These are phyloP conservation scores for Sistotremastrum niveocremeum DNA, from an alignment of 768 basidiomycete genomes.

Conservation along the genomic window DNA sequence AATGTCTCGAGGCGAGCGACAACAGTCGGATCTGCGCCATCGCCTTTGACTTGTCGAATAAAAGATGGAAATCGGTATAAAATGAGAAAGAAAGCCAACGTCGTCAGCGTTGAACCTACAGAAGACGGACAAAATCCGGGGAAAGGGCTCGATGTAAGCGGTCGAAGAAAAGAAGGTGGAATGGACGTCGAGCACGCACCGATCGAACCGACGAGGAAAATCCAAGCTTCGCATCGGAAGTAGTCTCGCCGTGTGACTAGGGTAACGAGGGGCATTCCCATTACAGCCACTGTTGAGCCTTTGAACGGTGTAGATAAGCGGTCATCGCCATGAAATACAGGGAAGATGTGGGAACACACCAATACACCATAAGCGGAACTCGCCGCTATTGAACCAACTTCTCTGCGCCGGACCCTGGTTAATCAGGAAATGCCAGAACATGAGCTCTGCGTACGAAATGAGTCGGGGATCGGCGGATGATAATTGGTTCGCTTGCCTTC, in stretches of 20 bases:
- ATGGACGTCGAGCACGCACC: no score
- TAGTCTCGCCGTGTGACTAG: slow-evolving; percentile 40
- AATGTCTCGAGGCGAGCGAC: slow-evolving; percentile 64
- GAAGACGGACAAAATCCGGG: no score
- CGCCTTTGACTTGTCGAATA: slow-evolving; percentile 53
- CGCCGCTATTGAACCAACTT: slow-evolving; percentile 71
- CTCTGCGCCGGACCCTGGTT: slow-evolving; percentile 60
- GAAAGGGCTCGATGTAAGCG: no score
- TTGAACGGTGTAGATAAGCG: neutral
- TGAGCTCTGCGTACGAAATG: slow-evolving; percentile 36
- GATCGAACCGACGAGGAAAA: slow-evolving; percentile 54
- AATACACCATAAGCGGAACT: slow-evolving; percentile 59
- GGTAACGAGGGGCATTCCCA: slow-evolving; percentile 62
- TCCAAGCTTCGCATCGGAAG: slow-evolving; percentile 52
- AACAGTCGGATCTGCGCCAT: slow-evolving; percentile 62
- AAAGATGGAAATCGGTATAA: slow-evolving; percentile 59
- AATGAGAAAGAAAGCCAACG: slow-evolving; percentile 58
- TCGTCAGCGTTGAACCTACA: slow-evolving; percentile 50
- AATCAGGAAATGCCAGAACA: slow-evolving; percentile 75
- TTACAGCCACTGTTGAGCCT: slow-evolving; percentile 51
- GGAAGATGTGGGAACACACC: slow-evolving; percentile 26
- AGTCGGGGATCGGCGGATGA: neutral
- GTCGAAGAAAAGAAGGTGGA: no score
- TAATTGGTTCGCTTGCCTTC: slow-evolving; percentile 38
- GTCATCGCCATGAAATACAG: neutral